A percentile compares a stretch with the other conserved stretches of the same genome.
These are phyloP conservation scores for Fusarium denticulatum DNA, from an alignment of 2,329 filamentous ascomycete species.

Conservation along the genomic window DNA sequence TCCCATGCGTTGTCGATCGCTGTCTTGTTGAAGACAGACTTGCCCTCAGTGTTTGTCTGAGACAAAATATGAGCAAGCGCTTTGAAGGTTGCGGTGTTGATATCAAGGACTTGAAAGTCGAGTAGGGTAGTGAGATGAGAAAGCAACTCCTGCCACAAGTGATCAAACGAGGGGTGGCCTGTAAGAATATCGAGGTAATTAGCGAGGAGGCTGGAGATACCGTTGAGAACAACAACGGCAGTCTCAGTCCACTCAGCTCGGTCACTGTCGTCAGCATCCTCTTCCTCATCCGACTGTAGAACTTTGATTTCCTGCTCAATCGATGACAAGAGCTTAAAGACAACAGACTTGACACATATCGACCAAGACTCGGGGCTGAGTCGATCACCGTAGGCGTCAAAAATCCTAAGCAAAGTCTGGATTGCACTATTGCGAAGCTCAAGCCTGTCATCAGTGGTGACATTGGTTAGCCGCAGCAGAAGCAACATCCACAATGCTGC, in stretches of 20 bases:
- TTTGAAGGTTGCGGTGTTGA: constrained; percentile 77
- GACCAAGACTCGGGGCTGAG: constrained; percentile 83
- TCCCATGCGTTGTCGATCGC: constrained; percentile 73
- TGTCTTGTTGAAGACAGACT: constrained; percentile 56
- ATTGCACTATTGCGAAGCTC: constrained; percentile 89
- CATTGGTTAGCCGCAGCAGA: constrained; percentile 74
- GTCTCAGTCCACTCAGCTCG: constrained; percentile 76
- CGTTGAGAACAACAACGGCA: constrained; percentile 76
- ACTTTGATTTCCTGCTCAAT: constrained; percentile 67
- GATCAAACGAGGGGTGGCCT: constrained; percentile 71
- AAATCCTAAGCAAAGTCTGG: constrained; percentile 89
- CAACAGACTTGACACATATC: constrained; percentile 80
- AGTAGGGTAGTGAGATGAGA: constrained; percentile 73
- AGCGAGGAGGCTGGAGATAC: constrained; percentile 77
- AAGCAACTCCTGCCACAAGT: constrained; percentile 80
- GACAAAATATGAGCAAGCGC: constrained; percentile 72
- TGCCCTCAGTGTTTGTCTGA: constrained; percentile 55
- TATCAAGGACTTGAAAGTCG: constrained; percentile 71
- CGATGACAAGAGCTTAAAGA: constrained; percentile 79
- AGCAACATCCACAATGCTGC: constrained; percentile 83
- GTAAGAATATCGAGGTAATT: constrained; percentile 80
- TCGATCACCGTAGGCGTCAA: constrained; percentile 88
- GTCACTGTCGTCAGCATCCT: constrained; percentile 54
- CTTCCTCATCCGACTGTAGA: constrained; percentile 50
- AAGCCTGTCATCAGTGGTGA: constrained; percentile 75